Percentiles rank a stretch among this genome's conserved stretches.
These are phyloP conservation scores for Moricandia arvensis DNA, from an alignment of 345 rosid genomes.

Conservation along the genomic window DNA sequence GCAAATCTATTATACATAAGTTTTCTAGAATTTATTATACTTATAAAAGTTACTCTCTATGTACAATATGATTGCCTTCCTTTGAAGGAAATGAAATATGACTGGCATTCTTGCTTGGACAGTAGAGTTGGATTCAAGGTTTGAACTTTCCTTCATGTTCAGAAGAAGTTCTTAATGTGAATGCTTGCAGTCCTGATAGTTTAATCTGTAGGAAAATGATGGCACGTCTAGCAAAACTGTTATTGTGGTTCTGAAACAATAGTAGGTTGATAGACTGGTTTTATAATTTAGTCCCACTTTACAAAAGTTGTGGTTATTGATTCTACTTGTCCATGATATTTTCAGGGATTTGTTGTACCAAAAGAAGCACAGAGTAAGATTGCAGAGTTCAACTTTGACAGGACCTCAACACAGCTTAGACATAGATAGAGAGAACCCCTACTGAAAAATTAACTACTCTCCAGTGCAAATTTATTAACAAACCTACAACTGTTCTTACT, in stretches of 20 bases:
- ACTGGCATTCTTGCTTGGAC: constrained; percentile 93
- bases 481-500: too few species aligned
- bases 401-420: constrained; percentile 62
- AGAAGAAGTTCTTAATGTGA: background rate
- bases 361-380: constrained; percentile 77
- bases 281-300: background rate
- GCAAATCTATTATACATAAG: background rate
- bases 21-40: background rate
- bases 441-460: too few species aligned
- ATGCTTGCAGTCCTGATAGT: constrained; percentile 21
- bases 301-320: background rate
- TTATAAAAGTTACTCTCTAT: background rate
- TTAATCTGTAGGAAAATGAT: constrained; percentile 4
- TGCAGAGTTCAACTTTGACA: constrained; percentile 62
- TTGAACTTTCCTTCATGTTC: constrained; percentile 6
- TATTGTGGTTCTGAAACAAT: background rate
- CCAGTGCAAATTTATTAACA: too few species aligned
- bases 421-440: too few species aligned
- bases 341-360: constrained; percentile 77
- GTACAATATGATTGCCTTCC: constrained; percentile 69
- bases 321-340: background rate
- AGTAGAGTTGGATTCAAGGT: constrained; percentile 96
- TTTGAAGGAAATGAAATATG: constrained; percentile 89
- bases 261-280: constrained; percentile 4
- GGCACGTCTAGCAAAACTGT: background rate